Conservation (phyloP, 2,329 filamentous ascomycete genomes). For the Lasiodiplodia theobromae region DNA sequence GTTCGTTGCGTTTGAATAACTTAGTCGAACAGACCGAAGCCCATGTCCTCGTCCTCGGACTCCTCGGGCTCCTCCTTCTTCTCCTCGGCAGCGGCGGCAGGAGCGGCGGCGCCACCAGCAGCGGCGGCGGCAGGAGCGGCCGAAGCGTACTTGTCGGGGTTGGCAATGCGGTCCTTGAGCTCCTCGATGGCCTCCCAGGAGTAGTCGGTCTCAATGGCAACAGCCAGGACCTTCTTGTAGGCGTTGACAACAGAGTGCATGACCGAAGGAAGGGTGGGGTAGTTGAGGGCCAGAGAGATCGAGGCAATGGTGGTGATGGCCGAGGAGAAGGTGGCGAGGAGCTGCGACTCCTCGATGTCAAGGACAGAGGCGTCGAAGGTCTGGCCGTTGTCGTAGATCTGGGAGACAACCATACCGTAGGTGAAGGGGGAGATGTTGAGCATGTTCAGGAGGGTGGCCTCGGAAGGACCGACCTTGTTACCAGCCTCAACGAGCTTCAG, state of each 20-base stretch:
- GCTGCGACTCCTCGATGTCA: slow-evolving; percentile 94
- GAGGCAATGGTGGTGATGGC: slow-evolving; percentile 87
- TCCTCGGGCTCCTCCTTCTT: slow-evolving; percentile 61
- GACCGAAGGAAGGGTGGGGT: slow-evolving; percentile 94
- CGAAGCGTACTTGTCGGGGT: slow-evolving; percentile 94
- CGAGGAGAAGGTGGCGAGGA: slow-evolving; percentile 80
- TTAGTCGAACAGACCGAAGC: slow-evolving; percentile 64
- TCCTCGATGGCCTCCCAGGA: slow-evolving; percentile 95
- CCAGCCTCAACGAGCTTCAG: slow-evolving; percentile 96
- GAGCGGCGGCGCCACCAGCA: slow-evolving; percentile 60
- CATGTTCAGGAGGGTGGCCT: slow-evolving; percentile 99
- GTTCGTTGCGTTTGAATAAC: slow-evolving; percentile 16
- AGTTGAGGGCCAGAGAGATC: slow-evolving; percentile 91
- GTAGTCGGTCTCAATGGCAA: slow-evolving; percentile 89
- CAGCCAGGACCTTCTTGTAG: slow-evolving; percentile 95
- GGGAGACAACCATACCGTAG: slow-evolving; percentile 94
- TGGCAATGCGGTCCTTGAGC: slow-evolving; percentile 99
- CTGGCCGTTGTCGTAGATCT: slow-evolving; percentile 99
- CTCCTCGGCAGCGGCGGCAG: slow-evolving; percentile 53
- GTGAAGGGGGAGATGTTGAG: slow-evolving; percentile 99
- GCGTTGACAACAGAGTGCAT: slow-evolving; percentile 95
- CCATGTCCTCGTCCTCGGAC: slow-evolving; percentile 63
- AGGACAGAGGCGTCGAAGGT: slow-evolving; percentile 84
- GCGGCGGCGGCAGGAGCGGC: slow-evolving; percentile 75
- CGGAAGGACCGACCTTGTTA: slow-evolving; percentile 95